Percentiles rank a stretch among this genome's conserved stretches.
Evolutionary conservation across 176 grass and related monocot genomes (phyloP).

Genomic region (Bromus sterilis): DNA sequence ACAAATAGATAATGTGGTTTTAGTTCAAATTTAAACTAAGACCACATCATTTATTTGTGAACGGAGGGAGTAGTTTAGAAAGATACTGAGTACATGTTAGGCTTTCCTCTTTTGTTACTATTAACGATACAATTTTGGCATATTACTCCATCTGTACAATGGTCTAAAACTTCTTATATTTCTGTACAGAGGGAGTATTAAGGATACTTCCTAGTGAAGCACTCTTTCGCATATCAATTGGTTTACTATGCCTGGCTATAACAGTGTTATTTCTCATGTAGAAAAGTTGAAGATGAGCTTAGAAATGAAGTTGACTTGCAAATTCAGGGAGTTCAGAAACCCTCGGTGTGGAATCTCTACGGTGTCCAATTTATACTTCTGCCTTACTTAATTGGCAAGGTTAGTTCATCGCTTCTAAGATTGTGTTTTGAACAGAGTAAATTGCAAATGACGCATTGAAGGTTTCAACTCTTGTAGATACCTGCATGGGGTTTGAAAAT

Average conservation of each 20-base stretch:
- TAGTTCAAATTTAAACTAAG: too few relatives aligned
- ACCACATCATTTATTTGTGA: too few relatives aligned
- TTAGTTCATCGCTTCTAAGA: constrained; percentile 10
- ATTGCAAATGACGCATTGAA: neutral
- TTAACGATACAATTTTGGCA: neutral
- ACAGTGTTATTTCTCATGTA: constrained; percentile 13
- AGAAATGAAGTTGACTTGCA: constrained; percentile 82
- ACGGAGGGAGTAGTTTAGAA: neutral
- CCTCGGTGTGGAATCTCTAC: constrained; percentile 73
- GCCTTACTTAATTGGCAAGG: constrained; percentile 85
- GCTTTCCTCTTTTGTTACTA: neutral
- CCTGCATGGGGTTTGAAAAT: neutral
- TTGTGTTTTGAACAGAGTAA: constrained; percentile 9
- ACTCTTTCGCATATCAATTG: neutral
- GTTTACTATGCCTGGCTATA: neutral
- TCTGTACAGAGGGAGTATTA: too few relatives aligned
- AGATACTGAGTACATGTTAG: neutral
- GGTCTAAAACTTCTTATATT: too few relatives aligned
- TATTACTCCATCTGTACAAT: too few relatives aligned
- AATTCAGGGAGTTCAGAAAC: constrained; percentile 85
- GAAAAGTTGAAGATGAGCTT: constrained; percentile 67
- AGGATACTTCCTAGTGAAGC: neutral
- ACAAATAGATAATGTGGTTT: too few relatives aligned
- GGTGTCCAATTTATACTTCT: constrained; percentile 83
- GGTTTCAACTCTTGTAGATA: neutral